Percentiles rank a stretch among this genome's conserved stretches.
Evolutionary conservation across 2,329 filamentous ascomycete species (phyloP).

Genomic region (Trichoderma endophyticum): DNA sequence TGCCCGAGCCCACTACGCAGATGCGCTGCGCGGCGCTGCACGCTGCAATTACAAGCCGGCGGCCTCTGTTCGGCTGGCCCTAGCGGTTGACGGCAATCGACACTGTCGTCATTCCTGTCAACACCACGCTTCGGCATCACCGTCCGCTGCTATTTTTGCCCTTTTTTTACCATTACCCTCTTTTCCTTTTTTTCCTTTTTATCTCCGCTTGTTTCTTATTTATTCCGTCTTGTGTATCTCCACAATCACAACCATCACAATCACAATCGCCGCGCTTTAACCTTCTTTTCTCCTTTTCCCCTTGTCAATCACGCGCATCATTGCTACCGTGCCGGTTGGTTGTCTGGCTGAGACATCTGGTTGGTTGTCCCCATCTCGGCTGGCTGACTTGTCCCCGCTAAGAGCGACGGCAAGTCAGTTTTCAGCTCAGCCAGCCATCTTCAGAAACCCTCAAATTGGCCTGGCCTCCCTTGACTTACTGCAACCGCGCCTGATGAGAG

Average conservation of each 20-base stretch:
- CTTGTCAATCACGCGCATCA: background rate
- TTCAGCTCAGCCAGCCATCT: background rate
- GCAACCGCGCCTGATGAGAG: background rate
- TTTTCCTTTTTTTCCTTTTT: background rate
- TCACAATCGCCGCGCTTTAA: background rate
- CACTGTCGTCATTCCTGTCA: background rate
- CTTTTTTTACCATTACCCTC: background rate
- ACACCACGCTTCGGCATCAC: conserved; percentile 14
- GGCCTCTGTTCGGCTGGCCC: background rate
- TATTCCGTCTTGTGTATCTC: background rate
- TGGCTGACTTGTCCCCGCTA: conserved; percentile 11
- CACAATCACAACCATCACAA: background rate
- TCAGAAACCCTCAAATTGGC: background rate
- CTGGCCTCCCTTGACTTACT: conserved; percentile 5
- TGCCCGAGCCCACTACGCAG: conserved; percentile 10
- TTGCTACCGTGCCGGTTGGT: background rate
- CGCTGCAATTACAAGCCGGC: background rate
- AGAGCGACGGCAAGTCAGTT: background rate
- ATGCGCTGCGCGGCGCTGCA: background rate
- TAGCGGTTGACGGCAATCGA: background rate
- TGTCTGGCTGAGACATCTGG: conserved; percentile 9
- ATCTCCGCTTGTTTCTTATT: background rate
- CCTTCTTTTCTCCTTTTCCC: background rate
- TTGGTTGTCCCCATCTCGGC: conserved; percentile 5
- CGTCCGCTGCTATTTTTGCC: background rate